Conservation (phyloP, 2,329 filamentous ascomycete genomes). For the Claviceps pazoutovae region DNA sequence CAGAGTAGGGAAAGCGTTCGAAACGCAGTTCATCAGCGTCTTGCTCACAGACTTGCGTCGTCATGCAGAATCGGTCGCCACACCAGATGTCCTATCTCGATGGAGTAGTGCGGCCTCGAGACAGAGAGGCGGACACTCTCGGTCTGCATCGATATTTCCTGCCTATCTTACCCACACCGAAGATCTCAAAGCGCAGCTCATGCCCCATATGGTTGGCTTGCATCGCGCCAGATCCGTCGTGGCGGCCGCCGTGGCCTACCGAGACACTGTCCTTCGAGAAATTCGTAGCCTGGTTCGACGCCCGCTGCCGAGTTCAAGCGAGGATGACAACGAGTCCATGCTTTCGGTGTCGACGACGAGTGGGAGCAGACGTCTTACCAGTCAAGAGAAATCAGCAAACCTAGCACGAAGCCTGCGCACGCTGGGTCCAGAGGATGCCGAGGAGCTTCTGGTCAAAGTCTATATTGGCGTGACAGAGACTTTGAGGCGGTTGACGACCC, state of each 20-base stretch:
- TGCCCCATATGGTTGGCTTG: conserved; percentile 62
- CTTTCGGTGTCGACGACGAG: conserved; percentile 68
- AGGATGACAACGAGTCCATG: conserved; percentile 86
- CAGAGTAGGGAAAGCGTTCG: conserved; percentile 77
- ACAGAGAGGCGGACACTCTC: conserved; percentile 50
- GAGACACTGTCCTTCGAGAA: conserved; percentile 72
- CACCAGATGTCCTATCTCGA: conserved; percentile 61
- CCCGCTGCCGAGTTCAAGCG: conserved; percentile 79
- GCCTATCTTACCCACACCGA: conserved; percentile 65
- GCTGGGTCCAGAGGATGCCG: conserved; percentile 70
- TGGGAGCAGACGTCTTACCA: conserved; percentile 52
- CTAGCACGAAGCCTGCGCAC: conserved; percentile 78
- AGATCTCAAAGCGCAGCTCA: conserved; percentile 54
- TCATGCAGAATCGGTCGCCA: conserved; percentile 64
- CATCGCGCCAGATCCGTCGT: conserved; percentile 67
- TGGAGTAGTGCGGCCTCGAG: conserved; percentile 71
- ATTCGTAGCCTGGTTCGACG: conserved; percentile 73
- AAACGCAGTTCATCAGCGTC: conserved; percentile 63
- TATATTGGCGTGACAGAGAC: conserved; percentile 85
- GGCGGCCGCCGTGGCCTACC: conserved; percentile 69
- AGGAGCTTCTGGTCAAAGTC: conserved; percentile 65
- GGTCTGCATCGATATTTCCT: conserved; percentile 57
- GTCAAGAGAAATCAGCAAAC: conserved; percentile 81
- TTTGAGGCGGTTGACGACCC: conserved; percentile 69
- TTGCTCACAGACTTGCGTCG: conserved; percentile 65